Evolutionary conservation across 208 protist genomes (phyloP), one percentile per base, ranked within the genome.

Genomic region (Wallacemonas sp.): DNA sequence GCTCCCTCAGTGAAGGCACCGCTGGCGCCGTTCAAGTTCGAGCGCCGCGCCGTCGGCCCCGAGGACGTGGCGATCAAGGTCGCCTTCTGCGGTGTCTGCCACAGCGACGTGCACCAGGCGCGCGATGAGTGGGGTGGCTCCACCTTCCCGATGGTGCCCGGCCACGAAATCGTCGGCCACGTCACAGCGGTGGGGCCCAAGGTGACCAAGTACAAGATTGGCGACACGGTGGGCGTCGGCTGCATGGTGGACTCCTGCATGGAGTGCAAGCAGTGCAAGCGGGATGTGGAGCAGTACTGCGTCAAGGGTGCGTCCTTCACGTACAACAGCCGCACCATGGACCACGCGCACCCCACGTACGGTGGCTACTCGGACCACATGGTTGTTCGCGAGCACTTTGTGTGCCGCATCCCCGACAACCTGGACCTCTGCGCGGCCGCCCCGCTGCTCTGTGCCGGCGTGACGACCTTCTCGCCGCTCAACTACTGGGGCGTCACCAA

Each of bases 111-210:
- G 33, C 85, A 92, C 74, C 79, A 90, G 65, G 74, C 63, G 14
- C 74, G 79, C 38, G 80, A 86, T 73, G 87, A 95, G 76, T 95
- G 87, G 89, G 74, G 65, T 29, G 69, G 61, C 44, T 61, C 62
- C 46, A 74, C 67, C 36, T 92, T 81, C 71, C 87, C 87, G 10
- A 87, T 90, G 82, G 81, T 92, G 31, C 81, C 81, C 25, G 86
- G 86, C n/a, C 89, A 95, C 77, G 89, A 95, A 75, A 89, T 92
- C 67, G 81, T 92, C 20, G 89, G 89, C 25, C 69, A 87, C 62
- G 89, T 95, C 45, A 79, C 70, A 22, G 49, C 59, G 18, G 79
- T 87, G n/a, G 83, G 86, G 36, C 31, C 72, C 12, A 73, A 73
- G 52, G 84, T 90, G 8, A 92, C 65, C 38, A 78, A 78, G 39